Base-by-base conservation (phyloP, 192 early-diverging fungal genomes). In the Kappamyces sp. region DNA sequence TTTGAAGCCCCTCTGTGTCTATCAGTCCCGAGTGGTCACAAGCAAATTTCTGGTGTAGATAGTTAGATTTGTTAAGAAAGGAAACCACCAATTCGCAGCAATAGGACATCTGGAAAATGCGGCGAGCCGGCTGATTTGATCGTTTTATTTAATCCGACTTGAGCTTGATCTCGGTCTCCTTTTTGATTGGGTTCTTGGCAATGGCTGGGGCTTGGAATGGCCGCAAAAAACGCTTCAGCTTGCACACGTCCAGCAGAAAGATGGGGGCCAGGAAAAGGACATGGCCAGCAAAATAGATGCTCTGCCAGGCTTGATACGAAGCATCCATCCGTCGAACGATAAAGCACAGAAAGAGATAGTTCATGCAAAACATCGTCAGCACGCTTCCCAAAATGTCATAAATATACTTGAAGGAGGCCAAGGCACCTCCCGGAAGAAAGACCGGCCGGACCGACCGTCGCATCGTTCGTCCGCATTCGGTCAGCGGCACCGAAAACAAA, bases 341-440 rank as follows among this genome's bases (percentile, higher is more conserved):
- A 60, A 91, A 94, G 5, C 88, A 80, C 39, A 80, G 73, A 30
- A 76, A 79, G 4, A 79, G 37, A 64, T 84, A 87, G 69, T 90
- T 85, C 40, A 94, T 73, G 2, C 74, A 66, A 35, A 73, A 61
- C 59, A 85, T 81, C 31, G 88, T 83, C 45, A 78, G 8, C 6
- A 76, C 40, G 81, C 80, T 89, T n/a, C 88, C 88, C 42, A 77
- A 58, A 2, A 85, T 33, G 59, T 91, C 85, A 65, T 96, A 96
- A 29, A 72, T 49, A 5, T 29, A 62, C 65, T 84, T 87, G 49
- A 38, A 65, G 0, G 59, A 50, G 2, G 66, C 57, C 29, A 77
- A 59, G 3, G 60, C 54, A 3, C 65, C 66, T 32, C 46, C 55
- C 1, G 70, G 61, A 35, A 83, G 43, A 49, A 86, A 74, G 31